phyloP scores from a whole-genome alignment of 495 filamentous ascomycete genomes.

The Penicillium subrubescens region DNA sequence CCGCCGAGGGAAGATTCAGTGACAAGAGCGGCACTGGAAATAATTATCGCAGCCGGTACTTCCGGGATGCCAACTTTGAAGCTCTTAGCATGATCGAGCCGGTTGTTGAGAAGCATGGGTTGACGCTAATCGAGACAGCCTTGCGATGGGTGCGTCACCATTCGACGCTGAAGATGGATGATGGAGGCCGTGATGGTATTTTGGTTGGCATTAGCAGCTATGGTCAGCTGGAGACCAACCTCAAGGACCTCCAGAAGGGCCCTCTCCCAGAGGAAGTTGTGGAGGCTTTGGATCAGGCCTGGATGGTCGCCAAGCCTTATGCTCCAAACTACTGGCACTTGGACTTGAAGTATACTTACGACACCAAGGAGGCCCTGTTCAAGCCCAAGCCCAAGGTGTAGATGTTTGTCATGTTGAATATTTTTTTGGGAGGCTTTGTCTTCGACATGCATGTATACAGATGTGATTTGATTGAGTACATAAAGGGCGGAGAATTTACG shows the following conservation, averaged over 20 bases:
- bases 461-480: neutral
- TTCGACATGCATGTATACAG: neutral
- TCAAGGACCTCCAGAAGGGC: constrained; percentile 79
- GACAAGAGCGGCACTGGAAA: constrained; percentile 54
- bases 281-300: constrained; percentile 75
- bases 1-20: constrained; percentile 70
- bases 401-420: neutral
- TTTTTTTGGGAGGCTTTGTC: neutral
- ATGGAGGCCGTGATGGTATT: constrained; percentile 74
- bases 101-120: constrained; percentile 69
- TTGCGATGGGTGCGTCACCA: constrained; percentile 83
- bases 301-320: constrained; percentile 64
- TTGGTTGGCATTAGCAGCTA: constrained; percentile 78
- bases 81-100: constrained; percentile 74
- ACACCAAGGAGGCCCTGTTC: constrained; percentile 69
- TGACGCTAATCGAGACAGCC: constrained; percentile 82
- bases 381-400: constrained; percentile 32
- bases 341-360: constrained; percentile 74
- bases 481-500: neutral
- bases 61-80: constrained; percentile 75
- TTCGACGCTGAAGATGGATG: constrained; percentile 71
- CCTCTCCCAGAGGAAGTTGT: constrained; percentile 86
- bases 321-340: constrained; percentile 75
- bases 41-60: constrained; percentile 79
- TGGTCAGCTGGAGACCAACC: constrained; percentile 73